Percentiles rank a stretch among this genome's conserved stretches.
Conservation (phyloP, 805 yeast species). For the Komagataella populi region DNA sequence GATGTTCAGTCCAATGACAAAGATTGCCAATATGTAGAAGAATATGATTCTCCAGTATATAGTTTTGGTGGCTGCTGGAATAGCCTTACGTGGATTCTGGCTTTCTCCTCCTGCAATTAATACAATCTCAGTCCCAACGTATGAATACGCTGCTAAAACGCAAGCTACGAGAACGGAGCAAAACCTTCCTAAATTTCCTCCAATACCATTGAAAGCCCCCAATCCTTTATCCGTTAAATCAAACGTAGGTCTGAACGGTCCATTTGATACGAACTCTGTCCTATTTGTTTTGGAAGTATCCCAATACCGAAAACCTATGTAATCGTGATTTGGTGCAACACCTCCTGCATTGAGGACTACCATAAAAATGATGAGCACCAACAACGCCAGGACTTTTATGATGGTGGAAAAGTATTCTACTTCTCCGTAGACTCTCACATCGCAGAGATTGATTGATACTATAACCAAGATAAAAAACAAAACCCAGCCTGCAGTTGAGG, state of each 20-base stretch:
- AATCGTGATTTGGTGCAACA: slow-evolving; percentile 21
- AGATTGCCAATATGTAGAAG: slow-evolving; percentile 52
- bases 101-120: slow-evolving; percentile 81
- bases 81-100: slow-evolving; percentile 61
- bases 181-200: slow-evolving; percentile 47
- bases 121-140: slow-evolving; percentile 73
- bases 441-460: slow-evolving; percentile 41
- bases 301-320: slow-evolving; percentile 67
- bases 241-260: slow-evolving; percentile 63
- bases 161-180: slow-evolving; percentile 48
- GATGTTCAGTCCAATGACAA: slow-evolving; percentile 57
- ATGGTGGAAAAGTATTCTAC: slow-evolving; percentile 52
- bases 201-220: slow-evolving; percentile 40
- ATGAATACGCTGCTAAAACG: slow-evolving; percentile 58
- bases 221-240: slow-evolving; percentile 36
- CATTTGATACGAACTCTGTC: slow-evolving; percentile 38
- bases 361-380: slow-evolving; percentile 48
- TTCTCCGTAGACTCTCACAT: slow-evolving; percentile 65
- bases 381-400: slow-evolving; percentile 37
- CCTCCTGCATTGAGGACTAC: slow-evolving; percentile 51
- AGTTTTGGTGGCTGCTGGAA: slow-evolving; percentile 65
- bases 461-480: slow-evolving; percentile 38
- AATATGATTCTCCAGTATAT: slow-evolving; percentile 60
- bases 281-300: slow-evolving; percentile 33
- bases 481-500: slow-evolving; percentile 55